These are phyloP conservation scores for Cardiosporidium cionae DNA, from an alignment of 169 alveolate species.

Conservation along the genomic window DNA sequence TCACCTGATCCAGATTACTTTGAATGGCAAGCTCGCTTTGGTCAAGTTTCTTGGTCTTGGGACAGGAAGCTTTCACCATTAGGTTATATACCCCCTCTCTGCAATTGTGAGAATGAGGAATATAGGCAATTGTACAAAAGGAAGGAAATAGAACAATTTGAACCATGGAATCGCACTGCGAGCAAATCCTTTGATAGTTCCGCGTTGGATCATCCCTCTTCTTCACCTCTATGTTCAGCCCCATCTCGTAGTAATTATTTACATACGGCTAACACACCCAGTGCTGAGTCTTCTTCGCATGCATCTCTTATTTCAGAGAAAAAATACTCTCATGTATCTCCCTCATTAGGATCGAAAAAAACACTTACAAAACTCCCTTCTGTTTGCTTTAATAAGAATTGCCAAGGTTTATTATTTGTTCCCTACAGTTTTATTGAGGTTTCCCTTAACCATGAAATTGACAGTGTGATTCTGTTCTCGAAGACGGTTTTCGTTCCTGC, in stretches of 20 bases:
- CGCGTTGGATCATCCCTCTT: background rate
- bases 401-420: constrained; percentile 30
- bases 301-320: too few relatives aligned
- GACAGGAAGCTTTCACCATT: background rate
- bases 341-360: too few relatives aligned
- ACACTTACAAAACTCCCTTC: background rate
- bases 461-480: constrained; percentile 18
- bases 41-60: background rate
- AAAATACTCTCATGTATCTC: too few relatives aligned
- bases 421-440: constrained; percentile 43
- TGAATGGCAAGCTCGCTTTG: background rate
- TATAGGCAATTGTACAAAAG: background rate
- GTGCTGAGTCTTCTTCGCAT: too few relatives aligned
- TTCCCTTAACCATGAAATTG: constrained; percentile 27
- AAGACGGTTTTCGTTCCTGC: constrained; percentile 4
- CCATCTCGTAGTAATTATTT: too few relatives aligned
- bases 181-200: too few relatives aligned
- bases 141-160: background rate
- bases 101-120: constrained; percentile 4
- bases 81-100: constrained; percentile 1
- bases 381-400: constrained; percentile 12
- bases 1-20: background rate
- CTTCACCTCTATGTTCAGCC: too few relatives aligned
- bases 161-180: background rate
- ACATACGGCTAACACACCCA: too few relatives aligned